phyloP scores from a whole-genome alignment of 176 grass and related monocot species.

The Themeda triandra region DNA sequence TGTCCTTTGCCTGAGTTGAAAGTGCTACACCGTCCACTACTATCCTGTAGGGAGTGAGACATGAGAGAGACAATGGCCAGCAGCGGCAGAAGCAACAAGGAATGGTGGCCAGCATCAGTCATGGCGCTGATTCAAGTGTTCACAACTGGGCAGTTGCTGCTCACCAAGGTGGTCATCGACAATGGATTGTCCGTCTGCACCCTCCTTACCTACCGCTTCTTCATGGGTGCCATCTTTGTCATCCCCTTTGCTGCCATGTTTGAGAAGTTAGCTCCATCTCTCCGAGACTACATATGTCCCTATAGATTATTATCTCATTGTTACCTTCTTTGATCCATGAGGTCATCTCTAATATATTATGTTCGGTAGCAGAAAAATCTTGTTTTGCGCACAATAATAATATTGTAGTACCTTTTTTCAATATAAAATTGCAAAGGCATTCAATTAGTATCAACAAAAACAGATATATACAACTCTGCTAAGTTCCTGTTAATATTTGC shows the following conservation, averaged over 20 bases:
- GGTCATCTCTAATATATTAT: not conserved
- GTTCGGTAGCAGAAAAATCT: not conserved
- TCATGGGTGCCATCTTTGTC: constrained; percentile 13
- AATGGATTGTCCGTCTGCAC: not conserved
- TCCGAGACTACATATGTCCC: not conserved
- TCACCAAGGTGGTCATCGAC: constrained; percentile 33
- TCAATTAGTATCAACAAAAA: not conserved
- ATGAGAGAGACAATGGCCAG: not conserved
- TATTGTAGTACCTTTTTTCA: too few species aligned
- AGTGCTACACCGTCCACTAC: not conserved
- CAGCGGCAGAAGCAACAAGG: not conserved
- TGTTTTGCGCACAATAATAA: not conserved
- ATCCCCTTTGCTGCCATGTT: constrained; percentile 5
- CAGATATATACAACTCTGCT: not conserved
- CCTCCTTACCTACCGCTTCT: constrained; percentile 20
- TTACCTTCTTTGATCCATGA: not conserved
- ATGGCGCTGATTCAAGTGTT: constrained; percentile 21
- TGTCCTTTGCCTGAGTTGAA: not conserved
- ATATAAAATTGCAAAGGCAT: not conserved
- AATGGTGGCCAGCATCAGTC: not conserved
- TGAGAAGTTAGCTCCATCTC: constrained; percentile 27
- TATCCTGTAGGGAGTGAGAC: not conserved
- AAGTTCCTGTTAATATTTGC: not conserved
- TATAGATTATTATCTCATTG: not conserved
- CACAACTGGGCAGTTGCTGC: not conserved